Conservation (phyloP, 495 filamentous ascomycete genomes). For the Beverwykella pulmonaria region DNA sequence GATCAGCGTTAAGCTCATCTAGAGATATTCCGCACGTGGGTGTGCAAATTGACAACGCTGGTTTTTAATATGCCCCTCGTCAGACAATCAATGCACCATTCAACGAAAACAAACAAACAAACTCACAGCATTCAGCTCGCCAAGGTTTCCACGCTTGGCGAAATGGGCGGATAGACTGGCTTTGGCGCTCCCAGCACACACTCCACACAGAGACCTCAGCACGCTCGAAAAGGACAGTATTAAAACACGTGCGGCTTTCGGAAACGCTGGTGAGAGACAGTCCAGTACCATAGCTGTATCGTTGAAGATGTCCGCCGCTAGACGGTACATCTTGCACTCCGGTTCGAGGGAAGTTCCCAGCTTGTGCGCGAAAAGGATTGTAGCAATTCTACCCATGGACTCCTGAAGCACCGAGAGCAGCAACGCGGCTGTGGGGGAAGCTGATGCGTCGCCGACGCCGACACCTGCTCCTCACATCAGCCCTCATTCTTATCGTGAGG, state of each 20-base stretch:
- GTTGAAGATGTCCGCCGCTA: constrained; percentile 90
- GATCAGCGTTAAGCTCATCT: constrained; percentile 33
- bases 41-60: constrained; percentile 12
- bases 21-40: constrained; percentile 11
- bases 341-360: constrained; percentile 87
- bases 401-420: constrained; percentile 87
- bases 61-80: constrained; percentile 1
- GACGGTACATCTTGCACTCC: constrained; percentile 91
- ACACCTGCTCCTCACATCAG: constrained; percentile 57
- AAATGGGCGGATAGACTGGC: constrained; percentile 92
- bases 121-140: constrained; percentile 84
- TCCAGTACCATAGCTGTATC: constrained; percentile 89
- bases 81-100: neutral
- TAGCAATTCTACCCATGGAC: constrained; percentile 79
- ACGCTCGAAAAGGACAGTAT: constrained; percentile 76
- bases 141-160: constrained; percentile 82
- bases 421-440: constrained; percentile 83
- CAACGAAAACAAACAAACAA: neutral
- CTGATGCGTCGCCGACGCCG: constrained; percentile 83
- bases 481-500: neutral
- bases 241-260: constrained; percentile 65
- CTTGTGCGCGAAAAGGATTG: constrained; percentile 85
- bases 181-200: constrained; percentile 86
- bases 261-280: constrained; percentile 79
- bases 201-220: constrained; percentile 81